phyloP scores from a whole-genome alignment of 306 rosid genomes.

The Clitoria ternatea region DNA sequence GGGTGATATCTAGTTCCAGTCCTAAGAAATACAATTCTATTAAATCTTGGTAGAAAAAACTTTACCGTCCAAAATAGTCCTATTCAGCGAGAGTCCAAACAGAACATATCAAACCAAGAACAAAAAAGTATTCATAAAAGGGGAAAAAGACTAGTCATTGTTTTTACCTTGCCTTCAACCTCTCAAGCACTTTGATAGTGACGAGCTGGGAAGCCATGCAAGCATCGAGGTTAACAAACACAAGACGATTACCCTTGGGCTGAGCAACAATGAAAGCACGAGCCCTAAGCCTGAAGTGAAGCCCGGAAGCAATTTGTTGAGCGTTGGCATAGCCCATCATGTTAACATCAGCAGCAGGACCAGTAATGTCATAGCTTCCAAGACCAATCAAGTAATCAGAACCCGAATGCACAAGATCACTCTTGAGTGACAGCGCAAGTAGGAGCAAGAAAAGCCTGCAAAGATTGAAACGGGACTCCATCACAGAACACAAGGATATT shows the following conservation, averaged over 20 bases:
- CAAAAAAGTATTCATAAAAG: too few species aligned
- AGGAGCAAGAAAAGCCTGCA: constrained; percentile 4
- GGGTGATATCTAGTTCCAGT: too few species aligned
- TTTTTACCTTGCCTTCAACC: constrained; percentile 81
- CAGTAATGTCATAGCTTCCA: constrained; percentile 94
- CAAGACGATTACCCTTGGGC: constrained; percentile 69
- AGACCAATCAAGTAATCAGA: constrained; percentile 72
- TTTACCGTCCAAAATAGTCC: too few species aligned
- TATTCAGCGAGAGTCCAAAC: too few species aligned
- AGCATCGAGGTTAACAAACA: constrained; percentile 93
- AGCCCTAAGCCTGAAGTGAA: constrained; percentile 82
- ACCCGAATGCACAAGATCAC: constrained; percentile 32
- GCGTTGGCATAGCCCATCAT: constrained; percentile 93
- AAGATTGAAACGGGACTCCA: too few species aligned
- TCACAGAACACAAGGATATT: too few species aligned
- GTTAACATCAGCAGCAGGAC: constrained; percentile 96
- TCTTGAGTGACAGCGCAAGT: constrained; percentile 13
- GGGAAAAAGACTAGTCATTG: neutral
- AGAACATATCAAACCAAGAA: too few species aligned
- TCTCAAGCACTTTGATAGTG: constrained; percentile 70
- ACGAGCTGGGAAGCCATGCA: constrained; percentile 94
- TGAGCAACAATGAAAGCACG: constrained; percentile 79
- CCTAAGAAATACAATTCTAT: too few species aligned
- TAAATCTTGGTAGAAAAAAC: too few species aligned
- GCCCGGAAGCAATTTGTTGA: constrained; percentile 74